These are phyloP conservation scores for Jatropha podagrica DNA, from an alignment of 441 rosid species.

Conservation along the genomic window DNA sequence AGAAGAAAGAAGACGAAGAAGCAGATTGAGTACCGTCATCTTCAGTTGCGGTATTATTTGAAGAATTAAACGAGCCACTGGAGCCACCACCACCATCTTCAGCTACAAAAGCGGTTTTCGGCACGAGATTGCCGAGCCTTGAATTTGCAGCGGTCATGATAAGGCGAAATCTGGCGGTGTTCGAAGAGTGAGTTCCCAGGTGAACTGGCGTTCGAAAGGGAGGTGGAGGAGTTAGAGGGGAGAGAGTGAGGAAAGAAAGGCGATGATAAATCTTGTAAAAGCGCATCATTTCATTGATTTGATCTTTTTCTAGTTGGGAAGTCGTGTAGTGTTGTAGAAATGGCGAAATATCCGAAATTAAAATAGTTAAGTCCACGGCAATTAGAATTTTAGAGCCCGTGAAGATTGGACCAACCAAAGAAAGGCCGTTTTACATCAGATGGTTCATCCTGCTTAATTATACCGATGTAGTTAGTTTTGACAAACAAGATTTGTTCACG, in stretches of 20 bases:
- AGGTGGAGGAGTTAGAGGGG: constrained; percentile 30
- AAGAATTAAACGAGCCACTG: constrained; percentile 34
- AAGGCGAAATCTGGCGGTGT: constrained; percentile 8
- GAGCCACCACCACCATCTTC: constrained; percentile 48
- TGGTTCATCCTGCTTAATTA: too few relatives aligned
- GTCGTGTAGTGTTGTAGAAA: too few relatives aligned
- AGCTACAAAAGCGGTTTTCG: constrained; percentile 31
- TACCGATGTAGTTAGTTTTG: too few relatives aligned
- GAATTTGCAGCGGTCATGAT: constrained; percentile 31
- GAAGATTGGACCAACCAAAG: too few relatives aligned
- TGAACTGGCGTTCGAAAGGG: constrained; percentile 24
- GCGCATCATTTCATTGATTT: constrained; percentile 20
- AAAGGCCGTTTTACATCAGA: too few relatives aligned
- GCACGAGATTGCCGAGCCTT: constrained; percentile 45
- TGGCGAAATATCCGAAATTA: too few relatives aligned
- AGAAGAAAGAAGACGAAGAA: too few relatives aligned
- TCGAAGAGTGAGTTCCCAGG: constrained; percentile 34
- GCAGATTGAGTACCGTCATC: constrained; percentile 47
- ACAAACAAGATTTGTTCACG: too few relatives aligned
- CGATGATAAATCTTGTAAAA: constrained; percentile 51
- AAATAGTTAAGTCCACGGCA: too few relatives aligned
- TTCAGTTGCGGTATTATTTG: constrained; percentile 31
- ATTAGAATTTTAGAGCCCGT: too few relatives aligned
- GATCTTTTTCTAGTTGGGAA: not conserved
- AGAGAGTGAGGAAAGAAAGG: constrained; percentile 33